phyloP scores from a whole-genome alignment of 2,329 filamentous ascomycete species.

The Phialophora verrucosa region DNA sequence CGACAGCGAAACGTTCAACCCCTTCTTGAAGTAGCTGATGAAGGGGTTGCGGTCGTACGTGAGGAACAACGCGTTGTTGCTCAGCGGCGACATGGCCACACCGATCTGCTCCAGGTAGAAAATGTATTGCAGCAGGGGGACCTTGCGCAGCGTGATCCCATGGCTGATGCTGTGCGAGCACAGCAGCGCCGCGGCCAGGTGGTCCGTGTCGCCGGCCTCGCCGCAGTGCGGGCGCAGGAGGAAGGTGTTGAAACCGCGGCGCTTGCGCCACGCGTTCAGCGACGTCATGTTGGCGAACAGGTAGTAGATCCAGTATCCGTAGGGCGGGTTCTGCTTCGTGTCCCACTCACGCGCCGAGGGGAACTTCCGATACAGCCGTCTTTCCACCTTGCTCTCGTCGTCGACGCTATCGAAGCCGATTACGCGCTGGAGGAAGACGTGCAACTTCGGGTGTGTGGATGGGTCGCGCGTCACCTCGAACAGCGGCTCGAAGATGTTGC shows the following conservation, averaged over 20 bases:
- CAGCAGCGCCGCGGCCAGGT: slow-evolving; percentile 86
- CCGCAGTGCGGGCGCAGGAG: slow-evolving; percentile 91
- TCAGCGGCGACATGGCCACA: slow-evolving; percentile 98
- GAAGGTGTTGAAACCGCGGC: slow-evolving; percentile 94
- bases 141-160: slow-evolving; percentile 88
- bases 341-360: slow-evolving; percentile 87
- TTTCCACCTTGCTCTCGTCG: slow-evolving; percentile 95
- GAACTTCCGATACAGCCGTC: slow-evolving; percentile 93
- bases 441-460: slow-evolving; percentile 84
- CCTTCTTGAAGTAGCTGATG: slow-evolving; percentile 91
- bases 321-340: slow-evolving; percentile 93
- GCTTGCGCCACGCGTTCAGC: slow-evolving; percentile 87
- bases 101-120: slow-evolving; percentile 98
- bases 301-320: slow-evolving; percentile 99
- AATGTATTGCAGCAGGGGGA: slow-evolving; percentile 91
- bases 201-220: slow-evolving; percentile 95
- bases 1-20: slow-evolving; percentile 92
- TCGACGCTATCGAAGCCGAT: slow-evolving; percentile 98
- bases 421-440: slow-evolving; percentile 91
- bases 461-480: slow-evolving; percentile 94
- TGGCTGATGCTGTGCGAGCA: slow-evolving; percentile 98
- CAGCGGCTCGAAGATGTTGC: slow-evolving; percentile 89
- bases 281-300: slow-evolving; percentile 93
- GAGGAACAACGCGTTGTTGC: slow-evolving; percentile 95
- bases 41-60: slow-evolving; percentile 98